A percentile compares a stretch with the other conserved stretches of the same genome.
These are phyloP conservation scores for Botrytis cinerea DNA, from an alignment of 2,329 filamentous ascomycete genomes.

Conservation along the genomic window DNA sequence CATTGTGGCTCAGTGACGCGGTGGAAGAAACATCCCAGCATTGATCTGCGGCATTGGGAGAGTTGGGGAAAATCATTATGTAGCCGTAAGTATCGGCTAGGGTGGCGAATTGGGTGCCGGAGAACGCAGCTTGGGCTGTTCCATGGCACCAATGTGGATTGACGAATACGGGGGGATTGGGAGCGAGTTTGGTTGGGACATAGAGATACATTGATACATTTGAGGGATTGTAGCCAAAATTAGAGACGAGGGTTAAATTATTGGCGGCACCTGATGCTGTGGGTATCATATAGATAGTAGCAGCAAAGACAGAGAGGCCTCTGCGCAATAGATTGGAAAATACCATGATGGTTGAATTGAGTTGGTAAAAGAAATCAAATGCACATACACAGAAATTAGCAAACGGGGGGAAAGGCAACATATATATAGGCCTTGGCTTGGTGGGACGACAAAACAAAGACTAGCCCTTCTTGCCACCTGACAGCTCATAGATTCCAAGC, in stretches of 20 bases:
- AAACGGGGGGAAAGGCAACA: neutral
- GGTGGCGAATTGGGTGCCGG: slow-evolving; percentile 49
- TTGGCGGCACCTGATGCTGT: neutral
- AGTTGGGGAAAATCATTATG: slow-evolving; percentile 61
- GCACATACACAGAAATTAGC: neutral
- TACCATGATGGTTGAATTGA: neutral
- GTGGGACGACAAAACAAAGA: neutral
- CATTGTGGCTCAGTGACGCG: slow-evolving; percentile 52
- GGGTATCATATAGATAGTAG: neutral
- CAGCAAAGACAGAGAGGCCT: neutral
- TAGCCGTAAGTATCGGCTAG: slow-evolving; percentile 57
- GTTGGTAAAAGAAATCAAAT: neutral
- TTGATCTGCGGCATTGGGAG: slow-evolving; percentile 49
- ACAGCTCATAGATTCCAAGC: neutral
- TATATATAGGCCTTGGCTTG: neutral
- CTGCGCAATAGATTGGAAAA: neutral
- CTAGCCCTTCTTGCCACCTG: neutral
- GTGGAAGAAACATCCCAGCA: slow-evolving; percentile 62
- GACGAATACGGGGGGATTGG: slow-evolving; percentile 35
- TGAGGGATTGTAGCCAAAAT: slow-evolving; percentile 34
- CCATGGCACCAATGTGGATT: slow-evolving; percentile 44
- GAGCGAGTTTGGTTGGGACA: slow-evolving; percentile 30
- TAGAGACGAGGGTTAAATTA: slow-evolving; percentile 26
- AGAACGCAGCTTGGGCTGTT: slow-evolving; percentile 43
- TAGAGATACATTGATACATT: slow-evolving; percentile 37